Evolutionary conservation across 768 basidiomycete species (phyloP).

Genomic region (Cantharellus anzutake): DNA sequence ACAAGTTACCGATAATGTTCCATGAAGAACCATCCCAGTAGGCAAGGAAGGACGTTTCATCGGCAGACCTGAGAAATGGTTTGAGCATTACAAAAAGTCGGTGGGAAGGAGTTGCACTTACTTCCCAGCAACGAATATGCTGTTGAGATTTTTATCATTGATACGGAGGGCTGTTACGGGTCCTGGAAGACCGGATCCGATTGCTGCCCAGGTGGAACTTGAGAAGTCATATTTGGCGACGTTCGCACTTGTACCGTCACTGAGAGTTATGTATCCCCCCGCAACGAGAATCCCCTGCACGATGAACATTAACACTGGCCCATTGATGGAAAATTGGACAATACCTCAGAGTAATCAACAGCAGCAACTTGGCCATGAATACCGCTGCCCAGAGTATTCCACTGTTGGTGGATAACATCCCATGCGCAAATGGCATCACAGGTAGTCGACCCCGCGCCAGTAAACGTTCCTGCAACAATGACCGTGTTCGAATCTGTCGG

Average conservation of each 20-base stretch:
- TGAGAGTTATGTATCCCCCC: slow-evolving; percentile 58
- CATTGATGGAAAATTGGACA: slow-evolving; percentile 17
- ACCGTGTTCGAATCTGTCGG: slow-evolving; percentile 38
- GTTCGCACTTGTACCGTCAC: slow-evolving; percentile 43
- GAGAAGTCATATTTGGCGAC: slow-evolving; percentile 54
- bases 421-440: slow-evolving; percentile 70
- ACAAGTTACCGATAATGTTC: slow-evolving; percentile 35
- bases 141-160: slow-evolving; percentile 59
- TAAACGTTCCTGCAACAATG: slow-evolving; percentile 78
- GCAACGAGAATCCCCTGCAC: slow-evolving; percentile 40
- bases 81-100: background rate
- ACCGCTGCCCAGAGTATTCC: slow-evolving; percentile 63
- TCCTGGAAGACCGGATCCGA: slow-evolving; percentile 59
- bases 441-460: slow-evolving; percentile 48
- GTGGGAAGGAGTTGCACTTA: slow-evolving; percentile 20
- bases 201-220: slow-evolving; percentile 53
- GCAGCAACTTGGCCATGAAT: slow-evolving; percentile 65
- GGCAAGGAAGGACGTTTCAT: slow-evolving; percentile 46
- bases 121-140: slow-evolving; percentile 82
- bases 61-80: slow-evolving; percentile 24
- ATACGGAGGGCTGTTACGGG: slow-evolving; percentile 80
- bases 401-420: slow-evolving; percentile 47
- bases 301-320: too few species aligned
- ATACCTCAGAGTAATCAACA: slow-evolving; percentile 64
- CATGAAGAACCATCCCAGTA: slow-evolving; percentile 76